Base-by-base conservation (phyloP, 2,329 filamentous ascomycete genomes). In the Chaetomiaceae sp. region DNA sequence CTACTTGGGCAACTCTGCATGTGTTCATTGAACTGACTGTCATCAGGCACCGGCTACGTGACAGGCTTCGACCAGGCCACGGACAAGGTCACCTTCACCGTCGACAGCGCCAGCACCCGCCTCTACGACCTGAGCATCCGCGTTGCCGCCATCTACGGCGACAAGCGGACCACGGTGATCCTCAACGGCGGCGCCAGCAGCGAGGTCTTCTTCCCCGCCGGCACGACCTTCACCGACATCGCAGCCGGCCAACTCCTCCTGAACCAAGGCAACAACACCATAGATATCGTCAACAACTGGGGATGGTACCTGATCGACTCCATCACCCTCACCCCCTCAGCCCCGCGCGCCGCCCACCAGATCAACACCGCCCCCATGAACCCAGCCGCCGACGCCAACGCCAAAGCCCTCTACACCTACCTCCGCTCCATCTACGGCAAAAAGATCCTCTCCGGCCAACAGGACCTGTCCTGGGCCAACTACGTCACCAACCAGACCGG, bases 291-390 rank as follows among this genome's bases (percentile, higher is more conserved):
- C 49, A 73, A 62, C 63, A 74, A 77, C 64, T 77, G 75, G 75
- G 75, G 75, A 53, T 77, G 72, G 73, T 73, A 72, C 58, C 68
- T 77, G 20, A 71, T 75, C 48, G 75, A 78, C 59, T 69, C 68
- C 50, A 72, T 77, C 59, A 69, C 59, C 8, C n/a, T 63, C 20
- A 58, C 55, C 1, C 60, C 61, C n/a, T 54, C 56, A 3, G 38
- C 54, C 7, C 47, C 57, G 0, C 60, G 61, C 8, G 47, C 59
- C 1, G 36, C 55, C 2, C 60, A 61, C 52, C 37, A 57, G 22
- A 62, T 63, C 56, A 59, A 56, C 36, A 11, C 57, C 6, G 15
- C 38, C 62, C 71, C 72, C 8, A 67, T 73, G 39, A 73, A 72
- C 56, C 59, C 68, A 1, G 67, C 70, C 14, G 69, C 73, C 5